Conservation (phyloP, 306 rosid genomes). For the Dryas drummondii region DNA sequence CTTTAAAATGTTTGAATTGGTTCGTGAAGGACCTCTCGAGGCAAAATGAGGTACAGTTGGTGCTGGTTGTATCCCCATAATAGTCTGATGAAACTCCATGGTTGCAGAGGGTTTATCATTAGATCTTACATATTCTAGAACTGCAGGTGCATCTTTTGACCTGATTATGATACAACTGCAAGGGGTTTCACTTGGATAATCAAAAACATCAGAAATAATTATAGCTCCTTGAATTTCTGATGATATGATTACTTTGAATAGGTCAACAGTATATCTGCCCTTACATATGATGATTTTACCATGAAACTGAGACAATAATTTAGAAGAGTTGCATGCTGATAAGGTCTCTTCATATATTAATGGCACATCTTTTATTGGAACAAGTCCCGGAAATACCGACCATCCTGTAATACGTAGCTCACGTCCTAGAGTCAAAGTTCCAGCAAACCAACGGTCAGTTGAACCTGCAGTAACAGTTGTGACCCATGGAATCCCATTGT, state of each 20-base stretch:
- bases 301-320: too few species aligned
- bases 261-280: neutral
- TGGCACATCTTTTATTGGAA: neutral
- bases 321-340: neutral
- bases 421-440: neutral
- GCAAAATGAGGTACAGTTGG: constrained; percentile 2
- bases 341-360: neutral
- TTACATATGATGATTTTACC: neutral
- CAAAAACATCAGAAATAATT: neutral
- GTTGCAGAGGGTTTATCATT: neutral
- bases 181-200: too few species aligned
- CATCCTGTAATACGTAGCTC: neutral
- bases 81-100: neutral
- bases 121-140: too few species aligned
- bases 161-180: too few species aligned
- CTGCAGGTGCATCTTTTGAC: too few species aligned
- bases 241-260: neutral
- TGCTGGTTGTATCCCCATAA: neutral
- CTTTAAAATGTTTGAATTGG: neutral
- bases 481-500: constrained; percentile 34
- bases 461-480: constrained; percentile 17
- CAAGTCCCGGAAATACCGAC: neutral
- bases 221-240: neutral
- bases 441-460: neutral
- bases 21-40: neutral